Conservation (phyloP, 208 protist species). For the Vickermania spadyakhi region DNA sequence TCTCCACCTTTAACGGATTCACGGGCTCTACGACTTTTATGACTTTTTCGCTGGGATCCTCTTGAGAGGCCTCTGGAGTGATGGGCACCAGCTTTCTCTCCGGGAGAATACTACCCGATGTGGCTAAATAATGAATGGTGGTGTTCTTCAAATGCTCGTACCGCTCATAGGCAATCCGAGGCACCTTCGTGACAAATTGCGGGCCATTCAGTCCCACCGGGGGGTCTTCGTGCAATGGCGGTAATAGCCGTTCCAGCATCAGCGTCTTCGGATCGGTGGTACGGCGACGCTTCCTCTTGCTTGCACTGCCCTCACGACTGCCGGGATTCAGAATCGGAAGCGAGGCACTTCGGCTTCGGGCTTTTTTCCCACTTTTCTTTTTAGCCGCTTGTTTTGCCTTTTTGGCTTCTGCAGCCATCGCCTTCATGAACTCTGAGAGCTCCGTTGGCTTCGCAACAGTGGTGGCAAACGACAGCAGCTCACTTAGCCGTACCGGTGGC, state of each 20-base stretch:
- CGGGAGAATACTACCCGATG: background rate
- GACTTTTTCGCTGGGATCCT: background rate
- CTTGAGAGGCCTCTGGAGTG: background rate
- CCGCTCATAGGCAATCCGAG: constrained; percentile 6
- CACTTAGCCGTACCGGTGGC: background rate
- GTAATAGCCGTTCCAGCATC: background rate
- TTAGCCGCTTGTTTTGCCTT: background rate
- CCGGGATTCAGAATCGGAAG: background rate
- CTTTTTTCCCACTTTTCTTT: background rate
- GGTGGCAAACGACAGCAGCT: background rate
- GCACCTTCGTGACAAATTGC: constrained; percentile 5
- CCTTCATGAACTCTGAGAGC: background rate
- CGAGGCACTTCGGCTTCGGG: background rate
- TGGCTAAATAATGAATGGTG: constrained; percentile 1
- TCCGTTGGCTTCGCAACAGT: background rate
- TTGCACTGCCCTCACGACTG: background rate
- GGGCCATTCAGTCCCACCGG: background rate
- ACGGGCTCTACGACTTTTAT: background rate
- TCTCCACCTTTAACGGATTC: background rate
- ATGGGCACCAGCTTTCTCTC: too few species aligned
- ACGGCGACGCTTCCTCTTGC: background rate
- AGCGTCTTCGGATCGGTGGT: background rate
- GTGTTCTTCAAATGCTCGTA: constrained; percentile 6
- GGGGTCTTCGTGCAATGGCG: background rate
- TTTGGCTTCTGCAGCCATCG: background rate